A percentile compares a stretch with the other conserved stretches of the same genome.
Conservation (phyloP, 2,329 filamentous ascomycete genomes). For the Pseudohalonectria lignicola region DNA sequence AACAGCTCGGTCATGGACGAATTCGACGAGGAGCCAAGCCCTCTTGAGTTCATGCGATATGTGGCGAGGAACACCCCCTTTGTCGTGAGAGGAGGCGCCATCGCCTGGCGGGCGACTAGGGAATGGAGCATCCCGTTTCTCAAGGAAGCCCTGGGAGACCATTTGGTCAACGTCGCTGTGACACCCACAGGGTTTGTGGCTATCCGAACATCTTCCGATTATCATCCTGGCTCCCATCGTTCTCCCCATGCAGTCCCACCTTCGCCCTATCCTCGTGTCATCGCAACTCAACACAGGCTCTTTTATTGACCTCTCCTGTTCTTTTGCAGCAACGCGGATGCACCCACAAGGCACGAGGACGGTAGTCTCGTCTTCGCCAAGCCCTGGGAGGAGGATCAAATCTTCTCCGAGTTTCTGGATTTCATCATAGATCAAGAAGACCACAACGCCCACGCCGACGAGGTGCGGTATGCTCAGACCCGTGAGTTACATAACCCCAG, state of each 20-base stretch:
- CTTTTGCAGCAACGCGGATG: conserved; percentile 33
- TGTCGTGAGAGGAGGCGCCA: conserved; percentile 53
- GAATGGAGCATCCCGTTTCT: conserved; percentile 56
- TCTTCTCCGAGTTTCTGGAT: conserved; percentile 51
- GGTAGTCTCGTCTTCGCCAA: conserved; percentile 51
- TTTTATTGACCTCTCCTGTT: background rate
- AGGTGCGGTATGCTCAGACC: conserved; percentile 65
- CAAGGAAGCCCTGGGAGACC: conserved; percentile 36
- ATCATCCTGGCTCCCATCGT: too few species aligned
- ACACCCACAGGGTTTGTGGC: conserved; percentile 53
- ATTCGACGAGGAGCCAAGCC: conserved; percentile 53
- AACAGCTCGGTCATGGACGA: conserved; percentile 52
- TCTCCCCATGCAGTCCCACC: too few species aligned
- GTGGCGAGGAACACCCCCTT: conserved; percentile 67
- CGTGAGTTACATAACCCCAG: conserved; percentile 31
- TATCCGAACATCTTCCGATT: too few species aligned
- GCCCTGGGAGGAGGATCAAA: conserved; percentile 55
- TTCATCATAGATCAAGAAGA: conserved; percentile 49
- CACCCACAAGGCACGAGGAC: conserved; percentile 29
- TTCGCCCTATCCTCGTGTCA: background rate
- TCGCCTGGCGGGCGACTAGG: conserved; percentile 49
- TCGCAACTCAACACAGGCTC: too few species aligned
- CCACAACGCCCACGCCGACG: conserved; percentile 17
- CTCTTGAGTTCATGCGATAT: conserved; percentile 71
- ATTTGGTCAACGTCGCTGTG: conserved; percentile 61